Evolutionary conservation across 495 filamentous ascomycete species (phyloP), one percentile per base, ranked within the genome.

Genomic region (Aspergillus carlsbadensis): DNA sequence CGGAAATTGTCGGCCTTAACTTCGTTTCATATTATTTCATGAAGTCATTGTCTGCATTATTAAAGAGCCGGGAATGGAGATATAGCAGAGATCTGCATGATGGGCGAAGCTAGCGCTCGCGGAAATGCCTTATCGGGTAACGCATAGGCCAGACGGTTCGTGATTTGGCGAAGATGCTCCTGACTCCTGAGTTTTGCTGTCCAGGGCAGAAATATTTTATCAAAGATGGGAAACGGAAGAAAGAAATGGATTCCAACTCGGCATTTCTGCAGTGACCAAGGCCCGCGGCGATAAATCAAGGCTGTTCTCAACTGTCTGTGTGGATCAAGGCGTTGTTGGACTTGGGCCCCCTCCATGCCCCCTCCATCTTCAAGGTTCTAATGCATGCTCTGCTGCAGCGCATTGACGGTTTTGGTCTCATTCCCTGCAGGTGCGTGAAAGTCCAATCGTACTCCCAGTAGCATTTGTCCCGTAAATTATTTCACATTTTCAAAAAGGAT

Each of bases 281-380:
- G 26, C 26, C 8, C 13, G 6, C 13, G 26, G 14, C 44, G 17
- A 15, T n/a, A 36, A 35, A 49, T 35, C 45, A 36, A 17, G 45
- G 13, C 45, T 36, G 45, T 29, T 3, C 8, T 29, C n/a, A n/a
- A n/a, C n/a, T n/a, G n/a, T 29, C 4, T 29, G 8, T 29, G 26
- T 5, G 33, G 42, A 45, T 59, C 51, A 33, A 39, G 35, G 50
- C 44, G 29, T 46, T 44, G 29, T 46, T 44, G 21, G 15, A 47
- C 43, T 43, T 48, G 35, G 58, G 58, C 58, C 53, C n/a, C 58
- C 58, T 60, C 53, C 41, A 48, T 56, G 39, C 3, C 49, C 54
- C 54, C 46, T 40, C 53, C 53, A 56, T 45, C 49, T 36, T 53
- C n/a, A 13, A 49, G 37, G 39, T 17, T 43, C 41, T 50, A 26